phyloP scores from a whole-genome alignment of 352 stramenopile species.

The Thalassiosira hispida region DNA sequence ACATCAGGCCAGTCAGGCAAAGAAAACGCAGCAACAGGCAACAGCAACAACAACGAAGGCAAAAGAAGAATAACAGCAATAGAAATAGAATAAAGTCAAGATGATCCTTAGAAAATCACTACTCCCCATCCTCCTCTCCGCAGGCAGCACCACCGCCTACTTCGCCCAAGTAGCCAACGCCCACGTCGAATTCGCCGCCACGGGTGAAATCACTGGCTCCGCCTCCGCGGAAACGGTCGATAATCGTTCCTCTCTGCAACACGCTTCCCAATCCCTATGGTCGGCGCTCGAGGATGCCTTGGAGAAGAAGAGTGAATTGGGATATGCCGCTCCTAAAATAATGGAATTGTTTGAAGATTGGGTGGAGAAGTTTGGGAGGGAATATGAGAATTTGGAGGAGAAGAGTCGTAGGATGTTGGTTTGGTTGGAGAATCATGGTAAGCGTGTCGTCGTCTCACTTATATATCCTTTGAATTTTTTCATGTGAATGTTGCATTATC shows the following conservation, averaged over 20 bases:
- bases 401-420: conserved; percentile 42
- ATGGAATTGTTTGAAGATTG: conserved; percentile 50
- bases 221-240: neutral
- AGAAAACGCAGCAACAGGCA: too few species aligned
- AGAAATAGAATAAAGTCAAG: neutral
- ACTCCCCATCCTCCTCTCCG: neutral
- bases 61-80: too few species aligned
- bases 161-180: conserved; percentile 20
- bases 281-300: too few species aligned
- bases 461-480: too few species aligned
- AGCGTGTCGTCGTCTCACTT: conserved; percentile 27
- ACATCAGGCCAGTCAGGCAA: too few species aligned
- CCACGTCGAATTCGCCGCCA: conserved; percentile 16
- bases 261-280: neutral
- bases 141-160: conserved; percentile 1
- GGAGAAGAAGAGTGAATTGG: too few species aligned
- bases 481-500: neutral
- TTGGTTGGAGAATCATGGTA: conserved; percentile 82
- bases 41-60: too few species aligned
- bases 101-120: conserved; percentile 23
- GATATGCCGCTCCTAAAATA: conserved; percentile 2
- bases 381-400: conserved; percentile 38
- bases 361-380: conserved; percentile 31
- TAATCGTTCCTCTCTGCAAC: neutral
- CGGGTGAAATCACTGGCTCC: neutral